Conservation (phyloP, 805 yeast species). For the Wickerhamomyces alni region DNA sequence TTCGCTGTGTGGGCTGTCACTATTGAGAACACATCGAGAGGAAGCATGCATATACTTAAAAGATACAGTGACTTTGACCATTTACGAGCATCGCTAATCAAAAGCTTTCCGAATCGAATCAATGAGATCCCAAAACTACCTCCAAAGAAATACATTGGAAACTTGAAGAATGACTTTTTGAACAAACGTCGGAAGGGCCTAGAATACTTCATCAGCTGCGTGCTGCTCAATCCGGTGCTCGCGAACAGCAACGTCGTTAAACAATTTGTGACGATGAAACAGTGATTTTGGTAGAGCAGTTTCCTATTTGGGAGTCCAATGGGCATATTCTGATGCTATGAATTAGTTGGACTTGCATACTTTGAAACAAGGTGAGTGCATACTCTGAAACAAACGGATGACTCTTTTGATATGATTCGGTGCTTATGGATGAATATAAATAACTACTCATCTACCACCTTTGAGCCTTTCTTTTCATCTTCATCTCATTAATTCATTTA, state of each 20-base stretch:
- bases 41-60: slow-evolving; percentile 40
- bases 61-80: slow-evolving; percentile 59
- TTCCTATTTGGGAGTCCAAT: not conserved
- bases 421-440: too few species aligned
- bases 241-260: slow-evolving; percentile 27
- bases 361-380: too few species aligned
- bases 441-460: too few species aligned
- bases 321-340: not conserved
- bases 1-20: slow-evolving; percentile 38
- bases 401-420: too few species aligned
- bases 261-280: slow-evolving; percentile 17
- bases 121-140: slow-evolving; percentile 41
- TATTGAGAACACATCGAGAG: slow-evolving; percentile 28
- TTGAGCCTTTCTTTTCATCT: too few species aligned
- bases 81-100: slow-evolving; percentile 35
- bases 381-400: too few species aligned
- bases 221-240: slow-evolving; percentile 36
- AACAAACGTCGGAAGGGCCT: slow-evolving; percentile 34
- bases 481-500: too few species aligned
- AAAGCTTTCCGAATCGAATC: slow-evolving; percentile 29
- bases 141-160: slow-evolving; percentile 31
- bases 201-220: slow-evolving; percentile 38
- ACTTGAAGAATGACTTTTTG: slow-evolving; percentile 26
- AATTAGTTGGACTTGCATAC: too few species aligned
- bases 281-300: not conserved